Evolutionary conservation across 805 yeast species (phyloP).

Genomic region (Yarrowia alimentaria): DNA sequence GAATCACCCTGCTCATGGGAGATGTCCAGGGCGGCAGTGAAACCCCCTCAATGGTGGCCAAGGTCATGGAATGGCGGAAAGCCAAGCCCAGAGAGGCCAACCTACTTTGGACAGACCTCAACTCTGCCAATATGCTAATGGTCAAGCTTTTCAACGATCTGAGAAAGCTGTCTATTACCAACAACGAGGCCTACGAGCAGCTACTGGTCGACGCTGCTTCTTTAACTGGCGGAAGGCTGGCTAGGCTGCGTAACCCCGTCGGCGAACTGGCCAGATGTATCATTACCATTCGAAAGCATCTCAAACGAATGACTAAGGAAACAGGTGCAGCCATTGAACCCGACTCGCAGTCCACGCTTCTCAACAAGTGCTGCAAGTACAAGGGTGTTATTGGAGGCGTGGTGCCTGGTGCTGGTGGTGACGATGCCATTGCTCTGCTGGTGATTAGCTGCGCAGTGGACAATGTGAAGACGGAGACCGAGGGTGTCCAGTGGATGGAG

Average conservation of each 20-base stretch:
- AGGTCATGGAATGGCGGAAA: conserved; percentile 69
- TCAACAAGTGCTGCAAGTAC: conserved; percentile 54
- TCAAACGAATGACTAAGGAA: conserved; percentile 58
- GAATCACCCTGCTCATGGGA: conserved; percentile 78
- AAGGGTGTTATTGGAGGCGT: conserved; percentile 91
- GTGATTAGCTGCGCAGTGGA: conserved; percentile 50
- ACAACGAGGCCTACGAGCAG: conserved; percentile 43
- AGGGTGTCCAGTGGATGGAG: conserved; percentile 64
- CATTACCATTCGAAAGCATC: conserved; percentile 50
- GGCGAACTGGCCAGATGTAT: conserved; percentile 10
- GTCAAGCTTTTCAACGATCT: conserved; percentile 50
- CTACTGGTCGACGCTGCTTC: conserved; percentile 26
- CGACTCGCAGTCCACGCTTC: conserved; percentile 61
- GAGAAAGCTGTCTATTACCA: conserved; percentile 37
- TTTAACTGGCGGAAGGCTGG: conserved; percentile 5
- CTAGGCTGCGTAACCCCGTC: conserved; percentile 3
- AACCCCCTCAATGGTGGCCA: conserved; percentile 84
- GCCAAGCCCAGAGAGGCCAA: conserved; percentile 51
- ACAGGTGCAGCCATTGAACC: conserved; percentile 93
- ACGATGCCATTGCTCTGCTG: conserved; percentile 82
- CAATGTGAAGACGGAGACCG: conserved; percentile 42
- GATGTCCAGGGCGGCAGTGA: conserved; percentile 91
- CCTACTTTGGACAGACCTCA: conserved; percentile 53
- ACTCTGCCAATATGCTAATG: conserved; percentile 57
- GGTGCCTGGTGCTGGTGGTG: conserved; percentile 98